Evolutionary conservation across 2,329 filamentous ascomycete species (phyloP), one percentile per base, ranked within the genome.

Genomic region (Claviceps cyperi): DNA sequence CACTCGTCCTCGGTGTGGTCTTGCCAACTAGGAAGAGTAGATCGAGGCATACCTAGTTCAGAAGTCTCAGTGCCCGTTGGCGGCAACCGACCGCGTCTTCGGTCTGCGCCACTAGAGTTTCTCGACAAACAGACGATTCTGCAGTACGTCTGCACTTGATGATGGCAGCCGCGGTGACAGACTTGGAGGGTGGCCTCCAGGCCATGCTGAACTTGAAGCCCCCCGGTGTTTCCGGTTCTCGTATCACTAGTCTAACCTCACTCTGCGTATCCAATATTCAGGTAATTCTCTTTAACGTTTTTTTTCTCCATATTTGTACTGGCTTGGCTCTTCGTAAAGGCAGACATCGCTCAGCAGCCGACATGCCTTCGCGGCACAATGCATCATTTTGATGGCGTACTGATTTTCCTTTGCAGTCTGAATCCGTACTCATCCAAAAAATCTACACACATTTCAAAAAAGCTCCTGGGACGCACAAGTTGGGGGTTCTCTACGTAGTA

Each of bases 401-500:
- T 62, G 54, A 63, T 52, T 19, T 39, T 32, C 21, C n/a, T 19
- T 24, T 41, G 39, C 56, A 96, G 92, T 91, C 86, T 69, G 91
- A 97, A 73, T 92, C 88, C 50, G 82, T 90, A 60, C 81, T 98
- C 63, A 87, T 97, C 60, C 89, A 95, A 68, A 96, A 94, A 68
- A 84, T 98, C 63, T 95, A 86, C 71, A 94, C 90, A 57, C 90
- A 96, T 64, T 94, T 97, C 77, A 95, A 94, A 70, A 94, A 92
- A 70, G 84, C 90, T 58, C 87, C 88, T 53, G 81, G 81, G 66
- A 94, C 89, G 66, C 91, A 98, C 79, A 98, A 98, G 73, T 79
- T 98, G 69, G 92, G 92, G 71, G 90, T 96, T 64, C 83, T 98
- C 72, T 98, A 98, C 83, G 90, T 97, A 72, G 87, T 98, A 90